Evolutionary conservation across 139 green algal species (phyloP).

Genomic region (Chlorella sp.): DNA sequence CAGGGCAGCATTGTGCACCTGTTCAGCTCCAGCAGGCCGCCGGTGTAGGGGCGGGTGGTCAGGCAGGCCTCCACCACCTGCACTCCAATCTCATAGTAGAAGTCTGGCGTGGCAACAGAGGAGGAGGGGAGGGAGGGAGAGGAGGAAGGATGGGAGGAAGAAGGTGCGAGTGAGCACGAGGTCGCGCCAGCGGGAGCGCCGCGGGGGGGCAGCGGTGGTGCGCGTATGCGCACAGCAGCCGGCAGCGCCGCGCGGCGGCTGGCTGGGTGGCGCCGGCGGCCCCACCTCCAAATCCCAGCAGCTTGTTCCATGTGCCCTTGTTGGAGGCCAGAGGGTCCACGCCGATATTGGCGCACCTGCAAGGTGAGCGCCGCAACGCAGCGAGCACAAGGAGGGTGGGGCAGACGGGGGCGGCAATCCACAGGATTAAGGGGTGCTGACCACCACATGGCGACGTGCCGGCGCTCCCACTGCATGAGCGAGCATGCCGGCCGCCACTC

Average conservation of each 20-base stretch:
- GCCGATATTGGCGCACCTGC: slow-evolving; percentile 94
- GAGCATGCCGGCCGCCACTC: too few relatives aligned
- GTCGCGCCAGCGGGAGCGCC: too few relatives aligned
- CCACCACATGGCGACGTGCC: too few relatives aligned
- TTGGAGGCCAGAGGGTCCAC: slow-evolving; percentile 96
- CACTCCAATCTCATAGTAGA: slow-evolving; percentile 96
- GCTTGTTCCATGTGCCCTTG: slow-evolving; percentile 90
- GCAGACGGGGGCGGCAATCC: too few relatives aligned
- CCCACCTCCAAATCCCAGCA: slow-evolving; percentile 82
- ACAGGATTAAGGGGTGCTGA: too few relatives aligned
- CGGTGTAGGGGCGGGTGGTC: slow-evolving; percentile 61
- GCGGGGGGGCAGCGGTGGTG: background rate
- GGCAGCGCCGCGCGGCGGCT: background rate
- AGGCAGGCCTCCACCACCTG: slow-evolving; percentile 87
- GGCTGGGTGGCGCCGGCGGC: background rate
- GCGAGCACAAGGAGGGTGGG: background rate
- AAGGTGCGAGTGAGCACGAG: background rate
- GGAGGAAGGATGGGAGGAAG: background rate
- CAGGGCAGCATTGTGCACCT: slow-evolving; percentile 40
- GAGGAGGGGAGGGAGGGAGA: too few relatives aligned
- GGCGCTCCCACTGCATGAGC: too few relatives aligned
- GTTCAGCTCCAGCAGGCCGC: slow-evolving; percentile 81
- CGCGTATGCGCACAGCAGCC: too few relatives aligned
- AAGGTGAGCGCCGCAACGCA: slow-evolving; percentile 75
- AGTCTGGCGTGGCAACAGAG: slow-evolving; percentile 40